A percentile compares a stretch with the other conserved stretches of the same genome.
Conservation (phyloP, 2,329 filamentous ascomycete species). For the Alternaria hordeiaustralica region DNA sequence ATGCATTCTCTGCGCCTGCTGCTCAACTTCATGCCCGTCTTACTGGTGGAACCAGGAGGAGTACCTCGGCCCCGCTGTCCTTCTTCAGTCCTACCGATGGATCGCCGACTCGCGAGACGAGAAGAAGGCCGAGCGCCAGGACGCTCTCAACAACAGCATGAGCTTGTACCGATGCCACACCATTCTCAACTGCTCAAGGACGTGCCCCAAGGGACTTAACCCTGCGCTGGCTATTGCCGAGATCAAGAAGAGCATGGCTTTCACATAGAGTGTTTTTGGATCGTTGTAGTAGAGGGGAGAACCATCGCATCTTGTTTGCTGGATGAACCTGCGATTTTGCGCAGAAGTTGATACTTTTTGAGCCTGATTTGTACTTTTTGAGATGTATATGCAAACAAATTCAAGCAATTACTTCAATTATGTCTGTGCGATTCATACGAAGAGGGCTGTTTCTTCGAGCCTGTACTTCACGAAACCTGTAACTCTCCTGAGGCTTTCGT, state of each 20-base stretch:
- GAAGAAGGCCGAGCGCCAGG: slow-evolving; percentile 84
- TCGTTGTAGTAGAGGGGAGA: neutral
- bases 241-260: slow-evolving; percentile 97
- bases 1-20: slow-evolving; percentile 99
- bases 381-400: slow-evolving; percentile 13
- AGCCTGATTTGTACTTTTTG: slow-evolving; percentile 16
- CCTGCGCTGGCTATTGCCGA: slow-evolving; percentile 93
- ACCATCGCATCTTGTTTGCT: slow-evolving; percentile 1
- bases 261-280: slow-evolving; percentile 38
- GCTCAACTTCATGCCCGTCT: slow-evolving; percentile 97
- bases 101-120: slow-evolving; percentile 94
- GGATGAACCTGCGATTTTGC: slow-evolving; percentile 12
- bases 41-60: slow-evolving; percentile 99
- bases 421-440: neutral
- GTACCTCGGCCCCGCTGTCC: slow-evolving; percentile 95
- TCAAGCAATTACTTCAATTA: slow-evolving; percentile 4
- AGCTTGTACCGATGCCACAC: slow-evolving; percentile 98
- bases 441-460: neutral
- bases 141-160: slow-evolving; percentile 97
- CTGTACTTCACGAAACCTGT: fast-evolving
- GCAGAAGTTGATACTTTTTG: slow-evolving; percentile 2
- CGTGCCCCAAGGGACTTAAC: slow-evolving; percentile 98
- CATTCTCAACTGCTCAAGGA: slow-evolving; percentile 97
- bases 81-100: slow-evolving; percentile 98
- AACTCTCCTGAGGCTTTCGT: neutral